These are phyloP conservation scores for Babesia sp. DNA, from an alignment of 169 alveolate species.

Conservation along the genomic window DNA sequence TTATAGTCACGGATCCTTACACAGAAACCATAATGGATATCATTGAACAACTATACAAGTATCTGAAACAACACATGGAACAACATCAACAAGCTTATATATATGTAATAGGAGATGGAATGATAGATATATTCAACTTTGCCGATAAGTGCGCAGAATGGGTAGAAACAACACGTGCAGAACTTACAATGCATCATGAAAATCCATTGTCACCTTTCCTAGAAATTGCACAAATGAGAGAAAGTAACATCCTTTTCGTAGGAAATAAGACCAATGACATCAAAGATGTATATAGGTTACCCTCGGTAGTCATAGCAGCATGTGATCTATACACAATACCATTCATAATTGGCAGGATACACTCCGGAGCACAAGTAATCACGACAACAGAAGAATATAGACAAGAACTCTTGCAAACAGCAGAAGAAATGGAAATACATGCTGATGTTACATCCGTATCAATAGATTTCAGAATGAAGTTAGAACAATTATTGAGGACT, in stretches of 20 bases:
- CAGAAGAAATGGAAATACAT: not conserved
- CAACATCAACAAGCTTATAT: slow-evolving; percentile 11
- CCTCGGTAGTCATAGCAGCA: slow-evolving; percentile 27
- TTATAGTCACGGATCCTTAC: slow-evolving; percentile 38
- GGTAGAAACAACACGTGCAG: slow-evolving; percentile 34
- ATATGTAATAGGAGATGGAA: slow-evolving; percentile 51
- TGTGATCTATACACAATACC: slow-evolving; percentile 6
- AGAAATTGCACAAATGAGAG: slow-evolving; percentile 30
- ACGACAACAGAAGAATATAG: not conserved
- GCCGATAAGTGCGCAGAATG: slow-evolving; percentile 64
- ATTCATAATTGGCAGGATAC: slow-evolving; percentile 5
- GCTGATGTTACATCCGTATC: not conserved
- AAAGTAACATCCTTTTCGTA: slow-evolving; percentile 19
- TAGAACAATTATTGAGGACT: not conserved
- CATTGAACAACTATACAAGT: slow-evolving; percentile 18
- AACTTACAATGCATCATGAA: slow-evolving; percentile 50
- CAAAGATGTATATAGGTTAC: slow-evolving; percentile 34
- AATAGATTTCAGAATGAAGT: slow-evolving; percentile 1
- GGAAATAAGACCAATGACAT: slow-evolving; percentile 37
- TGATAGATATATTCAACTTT: slow-evolving; percentile 38
- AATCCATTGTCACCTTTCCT: slow-evolving; percentile 40
- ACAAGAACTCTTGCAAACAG: slow-evolving; percentile 2
- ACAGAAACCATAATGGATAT: slow-evolving; percentile 29
- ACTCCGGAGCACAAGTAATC: slow-evolving; percentile 20
- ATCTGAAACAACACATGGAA: not conserved